phyloP scores from a whole-genome alignment of 495 filamentous ascomycete species.

The Podospora fimiseda region DNA sequence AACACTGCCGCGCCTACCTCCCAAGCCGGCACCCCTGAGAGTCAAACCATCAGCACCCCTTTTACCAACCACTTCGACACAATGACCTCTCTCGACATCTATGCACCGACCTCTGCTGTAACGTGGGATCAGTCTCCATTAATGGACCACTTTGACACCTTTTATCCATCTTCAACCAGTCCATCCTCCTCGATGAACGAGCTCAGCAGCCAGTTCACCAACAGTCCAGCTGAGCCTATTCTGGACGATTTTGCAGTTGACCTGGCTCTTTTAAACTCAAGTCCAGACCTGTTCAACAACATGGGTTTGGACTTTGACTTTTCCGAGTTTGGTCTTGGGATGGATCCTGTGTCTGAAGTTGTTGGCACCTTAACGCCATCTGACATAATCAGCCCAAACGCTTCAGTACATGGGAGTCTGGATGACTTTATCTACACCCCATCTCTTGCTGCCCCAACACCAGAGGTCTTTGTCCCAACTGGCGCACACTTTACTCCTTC shows the following conservation, averaged over 20 bases:
- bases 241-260: constrained; percentile 1
- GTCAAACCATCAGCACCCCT: not conserved
- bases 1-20: not conserved
- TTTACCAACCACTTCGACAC: not conserved
- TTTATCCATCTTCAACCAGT: constrained; percentile 1
- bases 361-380: not conserved
- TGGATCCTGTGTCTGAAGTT: no score
- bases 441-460: not conserved
- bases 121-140: not conserved
- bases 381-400: not conserved
- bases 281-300: not conserved
- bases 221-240: not conserved
- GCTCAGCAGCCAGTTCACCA: not conserved
- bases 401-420: not conserved
- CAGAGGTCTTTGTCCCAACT: not conserved
- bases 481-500: no score
- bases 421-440: not conserved
- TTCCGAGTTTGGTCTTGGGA: not conserved
- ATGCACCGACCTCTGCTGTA: not conserved
- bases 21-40: not conserved
- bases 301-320: not conserved
- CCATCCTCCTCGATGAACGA: constrained; percentile 1
- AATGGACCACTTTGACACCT: not conserved
- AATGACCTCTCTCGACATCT: not conserved
- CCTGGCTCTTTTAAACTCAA: not conserved